A percentile compares a stretch with the other conserved stretches of the same genome.
These are phyloP conservation scores for Coniochaeta hoffmannii DNA, from an alignment of 2,329 filamentous ascomycete species.

Conservation along the genomic window DNA sequence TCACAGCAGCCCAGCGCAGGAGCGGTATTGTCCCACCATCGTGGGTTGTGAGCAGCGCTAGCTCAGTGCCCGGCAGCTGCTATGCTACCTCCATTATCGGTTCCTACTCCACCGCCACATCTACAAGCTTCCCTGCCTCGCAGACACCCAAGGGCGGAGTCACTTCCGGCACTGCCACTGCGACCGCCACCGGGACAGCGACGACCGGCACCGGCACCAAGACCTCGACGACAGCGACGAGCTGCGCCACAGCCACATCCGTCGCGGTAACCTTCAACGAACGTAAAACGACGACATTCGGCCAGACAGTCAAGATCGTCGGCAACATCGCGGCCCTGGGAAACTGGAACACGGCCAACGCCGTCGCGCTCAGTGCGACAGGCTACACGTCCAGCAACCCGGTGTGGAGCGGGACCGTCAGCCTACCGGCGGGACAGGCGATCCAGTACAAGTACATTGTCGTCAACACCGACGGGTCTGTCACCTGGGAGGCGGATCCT, in stretches of 20 bases:
- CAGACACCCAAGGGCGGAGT: constrained; percentile 34
- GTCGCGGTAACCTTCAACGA: constrained; percentile 59
- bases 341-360: constrained; percentile 49
- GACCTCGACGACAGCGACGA: constrained; percentile 18
- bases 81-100: constrained; percentile 36
- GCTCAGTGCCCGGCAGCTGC: constrained; percentile 42
- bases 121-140: constrained; percentile 39
- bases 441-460: constrained; percentile 66
- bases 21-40: constrained; percentile 46
- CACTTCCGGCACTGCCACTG: constrained; percentile 6
- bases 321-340: constrained; percentile 55
- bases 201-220: constrained; percentile 7
- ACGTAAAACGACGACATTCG: constrained; percentile 46
- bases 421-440: constrained; percentile 44
- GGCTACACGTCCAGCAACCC: constrained; percentile 52
- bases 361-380: constrained; percentile 48
- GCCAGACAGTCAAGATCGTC: constrained; percentile 58
- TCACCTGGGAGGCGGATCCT: constrained; percentile 59
- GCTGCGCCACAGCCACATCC: constrained; percentile 31
- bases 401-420: constrained; percentile 52
- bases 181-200: constrained; percentile 13
- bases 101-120: constrained; percentile 42
- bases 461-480: constrained; percentile 41
- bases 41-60: constrained; percentile 42
- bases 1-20: constrained; percentile 54